Base-by-base conservation (phyloP, 257 asterid species). In the Oldenlandia corymbosa region DNA sequence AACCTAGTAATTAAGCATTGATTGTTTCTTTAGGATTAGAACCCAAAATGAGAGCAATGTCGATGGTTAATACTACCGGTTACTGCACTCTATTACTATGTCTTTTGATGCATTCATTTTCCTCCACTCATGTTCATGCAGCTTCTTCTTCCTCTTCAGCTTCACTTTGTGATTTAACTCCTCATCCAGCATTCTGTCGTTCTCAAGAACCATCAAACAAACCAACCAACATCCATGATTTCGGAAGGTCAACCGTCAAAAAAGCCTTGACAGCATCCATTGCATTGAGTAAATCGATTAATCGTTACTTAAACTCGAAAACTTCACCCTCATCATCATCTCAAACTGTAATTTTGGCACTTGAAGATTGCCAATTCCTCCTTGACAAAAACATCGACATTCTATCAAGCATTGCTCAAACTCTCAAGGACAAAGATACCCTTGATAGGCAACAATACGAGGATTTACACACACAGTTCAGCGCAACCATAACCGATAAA, bases 301-400 rank as follows among this genome's bases (percentile, higher is more conserved):
- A 62, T 9, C 46, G 37, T 12, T 58, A 55, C 55, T 47, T 73
- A 32, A 31, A 56, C 6, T 32, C 69, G 5, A 14, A 16, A 26
- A n/a, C n/a, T n/a, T n/a, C n/a, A n/a, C n/a, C n/a, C n/a, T 10
- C 13, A 2, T 21, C 39, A 8, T 37, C 36, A 41, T 24, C 73
- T 10, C 59, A 46, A 32, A 62, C 34, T 36, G 36, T 67, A 14
- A 18, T 37, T 2, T 66, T 42, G n/a, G 81, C 71, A 7, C 79
- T 77, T 28, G 63, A 53, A 46, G 82, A 77, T 73, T 73, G 82
- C 39, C 62, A 46, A 26, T 58, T 43, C 21, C 82, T 77, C 52
- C 55, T 70, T 5, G n/a, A 52, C 3, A 51, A 66, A 9, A 77
- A 63, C 21, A 11, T 58, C 0, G 73, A 62, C 41, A 58, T 65